phyloP scores from a whole-genome alignment of 164 flowering plant species.

The Piper longum region DNA sequence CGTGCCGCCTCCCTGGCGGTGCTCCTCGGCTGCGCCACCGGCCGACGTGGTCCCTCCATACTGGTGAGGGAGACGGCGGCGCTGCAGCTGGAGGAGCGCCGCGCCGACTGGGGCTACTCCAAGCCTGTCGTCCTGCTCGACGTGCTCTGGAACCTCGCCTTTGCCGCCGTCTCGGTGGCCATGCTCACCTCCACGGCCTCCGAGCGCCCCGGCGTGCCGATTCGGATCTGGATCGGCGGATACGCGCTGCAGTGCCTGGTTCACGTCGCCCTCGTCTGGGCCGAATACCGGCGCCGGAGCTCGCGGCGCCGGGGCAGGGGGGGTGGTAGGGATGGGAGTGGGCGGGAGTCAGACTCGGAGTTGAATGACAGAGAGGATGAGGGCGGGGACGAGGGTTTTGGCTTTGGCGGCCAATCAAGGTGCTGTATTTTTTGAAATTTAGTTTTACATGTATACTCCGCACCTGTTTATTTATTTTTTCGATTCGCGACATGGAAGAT shows the following conservation, averaged over 20 bases:
- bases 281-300: constrained; percentile 62
- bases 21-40: constrained; percentile 50
- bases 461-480: too few relatives aligned
- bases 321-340: constrained; percentile 5
- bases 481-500: too few relatives aligned
- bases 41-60: constrained; percentile 63
- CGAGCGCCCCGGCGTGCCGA: constrained; percentile 46
- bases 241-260: constrained; percentile 62
- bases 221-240: constrained; percentile 64
- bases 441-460: too few relatives aligned
- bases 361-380: constrained; percentile 39
- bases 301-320: constrained; percentile 6
- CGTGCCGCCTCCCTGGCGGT: constrained; percentile 33
- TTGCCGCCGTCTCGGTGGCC: constrained; percentile 49
- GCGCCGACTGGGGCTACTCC: constrained; percentile 96
- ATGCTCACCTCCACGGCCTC: constrained; percentile 27
- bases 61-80: constrained; percentile 91
- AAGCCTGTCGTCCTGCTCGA: constrained; percentile 91
- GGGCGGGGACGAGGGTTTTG: constrained; percentile 17
- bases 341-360: constrained; percentile 18
- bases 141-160: constrained; percentile 70
- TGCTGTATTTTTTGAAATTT: constrained; percentile 7
- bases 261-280: constrained; percentile 73
- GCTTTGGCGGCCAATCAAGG: constrained; percentile 27
- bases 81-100: constrained; percentile 74